Percentiles rank a stretch among this genome's conserved stretches.
Conservation (phyloP, 2,329 filamentous ascomycete genomes). For the Dactylonectria estremocensis region DNA sequence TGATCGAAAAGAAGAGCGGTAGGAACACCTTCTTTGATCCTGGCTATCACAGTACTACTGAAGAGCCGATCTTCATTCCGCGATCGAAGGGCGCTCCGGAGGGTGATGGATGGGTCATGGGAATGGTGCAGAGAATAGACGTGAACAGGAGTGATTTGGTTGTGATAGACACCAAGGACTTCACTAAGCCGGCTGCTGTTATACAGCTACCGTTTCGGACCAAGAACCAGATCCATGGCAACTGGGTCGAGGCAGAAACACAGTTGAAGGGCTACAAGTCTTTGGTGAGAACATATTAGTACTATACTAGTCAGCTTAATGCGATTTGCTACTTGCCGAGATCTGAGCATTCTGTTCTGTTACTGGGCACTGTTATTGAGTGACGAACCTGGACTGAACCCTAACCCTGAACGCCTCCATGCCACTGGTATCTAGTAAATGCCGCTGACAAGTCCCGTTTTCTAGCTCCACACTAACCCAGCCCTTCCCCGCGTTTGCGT, state of each 20-base stretch:
- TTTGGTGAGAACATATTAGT: too few species aligned
- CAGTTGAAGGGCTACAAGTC: too few species aligned
- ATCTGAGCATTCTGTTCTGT: too few species aligned
- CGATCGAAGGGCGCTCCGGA: background rate
- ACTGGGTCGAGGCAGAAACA: conserved; percentile 19
- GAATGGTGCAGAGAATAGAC: background rate
- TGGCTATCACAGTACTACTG: conserved; percentile 6
- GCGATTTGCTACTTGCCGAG: too few species aligned
- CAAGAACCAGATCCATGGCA: conserved; percentile 27
- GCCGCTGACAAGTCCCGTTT: too few species aligned
- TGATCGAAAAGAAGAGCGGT: conserved; percentile 19
- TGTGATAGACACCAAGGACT: conserved; percentile 11
- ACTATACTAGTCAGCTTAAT: too few species aligned
- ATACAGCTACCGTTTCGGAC: conserved; percentile 28
- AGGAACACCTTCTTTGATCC: conserved; percentile 19
- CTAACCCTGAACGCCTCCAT: too few species aligned
- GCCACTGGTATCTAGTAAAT: too few species aligned
- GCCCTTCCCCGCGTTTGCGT: too few species aligned
- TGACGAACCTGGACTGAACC: too few species aligned
- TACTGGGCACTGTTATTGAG: too few species aligned
- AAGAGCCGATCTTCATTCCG: conserved; percentile 35
- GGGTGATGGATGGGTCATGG: conserved; percentile 27
- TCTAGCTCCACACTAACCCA: too few species aligned
- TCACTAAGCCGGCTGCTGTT: conserved; percentile 24
- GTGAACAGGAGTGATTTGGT: conserved; percentile 29